Conservation (phyloP, 2,329 filamentous ascomycete genomes). For the Fusarium redolens region DNA sequence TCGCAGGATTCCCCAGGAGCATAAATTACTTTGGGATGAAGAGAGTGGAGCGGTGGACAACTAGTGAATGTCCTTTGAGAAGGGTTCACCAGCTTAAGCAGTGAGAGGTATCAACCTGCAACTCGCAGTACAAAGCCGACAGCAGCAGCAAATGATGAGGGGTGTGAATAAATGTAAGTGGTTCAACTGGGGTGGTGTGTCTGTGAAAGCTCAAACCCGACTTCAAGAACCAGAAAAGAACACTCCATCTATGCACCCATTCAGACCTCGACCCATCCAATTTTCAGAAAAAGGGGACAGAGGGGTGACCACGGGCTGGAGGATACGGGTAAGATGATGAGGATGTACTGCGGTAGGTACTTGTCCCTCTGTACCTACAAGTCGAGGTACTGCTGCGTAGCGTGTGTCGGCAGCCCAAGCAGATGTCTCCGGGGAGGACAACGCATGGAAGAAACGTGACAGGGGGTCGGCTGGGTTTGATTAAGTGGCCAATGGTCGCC, state of each 20-base stretch:
- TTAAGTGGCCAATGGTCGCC: conserved; percentile 63
- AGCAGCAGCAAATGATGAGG: conserved; percentile 18
- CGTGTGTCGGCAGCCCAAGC: conserved; percentile 32
- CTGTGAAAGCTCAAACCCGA: conserved; percentile 25
- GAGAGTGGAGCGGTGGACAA: conserved; percentile 41
- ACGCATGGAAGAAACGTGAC: conserved; percentile 65
- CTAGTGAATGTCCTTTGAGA: conserved; percentile 25
- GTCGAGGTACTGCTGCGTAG: conserved; percentile 31
- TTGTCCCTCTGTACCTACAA: conserved; percentile 22
- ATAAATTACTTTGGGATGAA: conserved; percentile 42
- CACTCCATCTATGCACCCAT: conserved; percentile 21
- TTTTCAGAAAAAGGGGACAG: conserved; percentile 31
- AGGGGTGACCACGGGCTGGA: conserved; percentile 26
- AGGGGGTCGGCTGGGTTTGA: conserved; percentile 61
- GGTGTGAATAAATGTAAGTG: conserved; percentile 4
- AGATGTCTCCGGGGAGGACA: conserved; percentile 52
- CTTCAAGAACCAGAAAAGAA: conserved; percentile 35
- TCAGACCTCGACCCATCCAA: conserved; percentile 23
- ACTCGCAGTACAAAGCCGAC: conserved; percentile 27
- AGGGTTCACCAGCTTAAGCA: conserved; percentile 33
- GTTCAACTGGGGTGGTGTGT: conserved; percentile 29
- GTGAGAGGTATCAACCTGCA: conserved; percentile 23
- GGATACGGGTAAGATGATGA: conserved; percentile 19
- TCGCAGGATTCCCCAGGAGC: conserved; percentile 35
- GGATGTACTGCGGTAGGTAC: not conserved